Base-by-base conservation (phyloP, 768 basidiomycete species). In the Termitomyces sp. region DNA sequence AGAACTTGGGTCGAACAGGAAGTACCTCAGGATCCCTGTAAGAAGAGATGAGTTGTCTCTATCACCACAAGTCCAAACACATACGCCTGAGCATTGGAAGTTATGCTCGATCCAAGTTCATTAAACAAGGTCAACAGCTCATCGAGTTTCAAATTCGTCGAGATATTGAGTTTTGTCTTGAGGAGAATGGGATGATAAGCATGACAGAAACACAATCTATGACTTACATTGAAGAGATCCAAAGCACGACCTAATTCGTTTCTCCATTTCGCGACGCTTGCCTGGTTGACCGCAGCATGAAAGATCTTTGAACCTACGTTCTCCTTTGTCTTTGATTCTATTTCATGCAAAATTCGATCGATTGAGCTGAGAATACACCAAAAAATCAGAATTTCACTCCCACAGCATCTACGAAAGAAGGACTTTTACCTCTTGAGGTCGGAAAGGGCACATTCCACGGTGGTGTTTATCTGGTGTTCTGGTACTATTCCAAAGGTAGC, bases 141-240 rank as follows among this genome's bases (percentile, higher is more conserved):
- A n/a, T 61, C 60, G 37, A 58, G 43, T 33, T 61, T 61, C 18
- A 53, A 34, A 30, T 58, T 62, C 22, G 61, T 24, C 3, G 54
- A 42, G 10, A 62, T 55, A 34, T 49, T 58, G 22, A 62, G n/a
- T 52, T 62, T 50, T 3, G 61, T 55, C 57, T 61, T 16, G 18
- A 26, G 6, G 30, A 32, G n/a, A 18, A 24, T 42, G 8, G 4
- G 44, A 47, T 36, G 52, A 18, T 7, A 32, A 47, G 20, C 10
- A 18, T 12, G 24, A n/a, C n/a, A n/a, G n/a, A n/a, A 24, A 59
- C 45, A 13, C 40, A 46, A 26, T 44, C n/a, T n/a, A 55, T 7
- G 32, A 13, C 48, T 52, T 16, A 58, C 61, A 36, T 62, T 62
- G 49, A 62, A 58, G 8, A 62, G 53, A 10, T 14, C 22, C 14